Base-by-base conservation (phyloP, 306 rosid species). In the Ziziphus jujuba region DNA sequence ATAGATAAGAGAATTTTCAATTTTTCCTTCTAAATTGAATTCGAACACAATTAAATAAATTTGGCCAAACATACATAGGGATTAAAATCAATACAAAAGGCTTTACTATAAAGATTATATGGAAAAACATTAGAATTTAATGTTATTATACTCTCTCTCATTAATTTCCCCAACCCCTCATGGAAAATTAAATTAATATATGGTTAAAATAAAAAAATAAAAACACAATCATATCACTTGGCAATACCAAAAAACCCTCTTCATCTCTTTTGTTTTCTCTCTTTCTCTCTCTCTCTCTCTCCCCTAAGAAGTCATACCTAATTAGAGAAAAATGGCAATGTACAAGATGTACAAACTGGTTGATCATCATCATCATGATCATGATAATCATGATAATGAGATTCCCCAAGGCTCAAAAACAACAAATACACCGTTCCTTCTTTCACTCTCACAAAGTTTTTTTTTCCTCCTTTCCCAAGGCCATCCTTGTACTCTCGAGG, bases 221-320 rank as follows among this genome's bases (percentile, higher is more conserved):
- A 65, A 74, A 75, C 70, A 23, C 66, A 68, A 63, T 61, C 59
- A 61, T 47, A 50, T 9, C 61, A 61, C 66, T 62, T 59, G 24
- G 59, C 67, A 74, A 54, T 75, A 66, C 62, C 74, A 78, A 53
- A 55, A 53, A 59, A 33, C 33, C 75, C 28, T 50, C 16, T 54
- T 45, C 3, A 22, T 49, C 40, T 64, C 56, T 56, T 48, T 16
- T 49, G 15, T 45, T 71, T 25, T 21, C 17, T 11, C n/a, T 24
- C 31, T 49, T 24, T 60, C 49, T 58, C 24, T 7, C 38, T 22
- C 49, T 68, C 23, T 19, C 45, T 67, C 47, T 66, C 66, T 67
- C 69, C 59, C 36, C 47, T 70, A 66, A 33, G 43, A 81, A 56
- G 95, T 83, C 81, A 80, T 74, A 61, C 85, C 89, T 74, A 81